phyloP scores from a whole-genome alignment of 495 filamentous ascomycete species.

The Aspergillus baeticus region DNA sequence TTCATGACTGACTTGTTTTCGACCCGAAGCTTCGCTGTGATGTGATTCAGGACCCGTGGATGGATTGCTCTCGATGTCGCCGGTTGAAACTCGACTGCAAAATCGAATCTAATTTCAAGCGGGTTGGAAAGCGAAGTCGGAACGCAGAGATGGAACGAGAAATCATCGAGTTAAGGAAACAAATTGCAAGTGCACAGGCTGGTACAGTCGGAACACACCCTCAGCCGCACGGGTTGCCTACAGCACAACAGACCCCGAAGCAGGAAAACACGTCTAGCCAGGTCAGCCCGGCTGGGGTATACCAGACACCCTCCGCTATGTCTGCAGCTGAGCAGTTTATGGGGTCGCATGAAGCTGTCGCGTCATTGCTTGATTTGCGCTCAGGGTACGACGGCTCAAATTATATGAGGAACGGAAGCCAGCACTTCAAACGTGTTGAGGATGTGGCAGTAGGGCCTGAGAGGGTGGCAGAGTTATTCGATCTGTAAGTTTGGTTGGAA shows the following conservation, averaged over 20 bases:
- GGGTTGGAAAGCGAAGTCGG: slow-evolving; percentile 83
- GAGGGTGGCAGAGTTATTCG: slow-evolving; percentile 71
- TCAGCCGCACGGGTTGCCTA: slow-evolving; percentile 43
- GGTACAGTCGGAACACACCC: slow-evolving; percentile 43
- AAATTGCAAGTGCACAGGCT: slow-evolving; percentile 55
- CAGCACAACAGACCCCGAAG: slow-evolving; percentile 51
- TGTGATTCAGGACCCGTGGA: slow-evolving; percentile 82
- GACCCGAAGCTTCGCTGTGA: slow-evolving; percentile 76
- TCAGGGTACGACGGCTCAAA: slow-evolving; percentile 52
- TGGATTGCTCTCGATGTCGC: slow-evolving; percentile 77
- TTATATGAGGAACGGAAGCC: slow-evolving; percentile 45
- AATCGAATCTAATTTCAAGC: slow-evolving; percentile 93
- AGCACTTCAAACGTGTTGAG: slow-evolving; percentile 57
- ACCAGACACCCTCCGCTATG: slow-evolving; percentile 44
- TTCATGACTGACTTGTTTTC: slow-evolving; percentile 1
- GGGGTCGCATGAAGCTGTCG: slow-evolving; percentile 82
- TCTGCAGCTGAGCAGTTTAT: slow-evolving; percentile 58
- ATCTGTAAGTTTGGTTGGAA: slow-evolving; percentile 48
- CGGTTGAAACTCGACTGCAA: slow-evolving; percentile 85
- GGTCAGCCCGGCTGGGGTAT: slow-evolving; percentile 39
- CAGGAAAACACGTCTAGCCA: slow-evolving; percentile 49
- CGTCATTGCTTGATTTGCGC: slow-evolving; percentile 72
- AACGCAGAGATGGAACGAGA: slow-evolving; percentile 87
- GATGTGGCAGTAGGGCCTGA: slow-evolving; percentile 73
- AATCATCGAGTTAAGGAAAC: slow-evolving; percentile 61